A percentile compares a stretch with the other conserved stretches of the same genome.
phyloP scores from a whole-genome alignment of 2,329 filamentous ascomycete species.

The Colletotrichum costaricense region DNA sequence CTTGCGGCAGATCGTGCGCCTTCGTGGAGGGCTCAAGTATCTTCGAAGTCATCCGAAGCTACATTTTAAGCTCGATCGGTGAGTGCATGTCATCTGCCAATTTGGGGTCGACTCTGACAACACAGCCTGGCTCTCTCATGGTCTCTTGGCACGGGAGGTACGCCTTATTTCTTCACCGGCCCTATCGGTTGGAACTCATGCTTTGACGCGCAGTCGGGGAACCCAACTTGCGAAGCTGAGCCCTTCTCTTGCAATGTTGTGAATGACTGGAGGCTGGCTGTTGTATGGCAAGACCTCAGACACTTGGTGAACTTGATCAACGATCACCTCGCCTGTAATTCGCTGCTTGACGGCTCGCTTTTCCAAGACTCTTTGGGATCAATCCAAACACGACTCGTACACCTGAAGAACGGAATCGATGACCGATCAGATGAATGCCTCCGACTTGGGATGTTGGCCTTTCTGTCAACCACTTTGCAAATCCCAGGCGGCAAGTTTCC shows the following conservation, averaged over 20 bases:
- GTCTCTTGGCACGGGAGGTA: neutral
- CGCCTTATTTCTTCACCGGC: neutral
- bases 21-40: neutral
- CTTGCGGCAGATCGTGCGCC: neutral
- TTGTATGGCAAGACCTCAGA: neutral
- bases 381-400: neutral
- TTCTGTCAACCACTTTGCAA: neutral
- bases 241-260: neutral
- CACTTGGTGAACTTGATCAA: neutral
- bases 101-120: neutral
- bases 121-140: neutral
- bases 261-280: neutral
- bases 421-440: neutral
- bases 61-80: neutral
- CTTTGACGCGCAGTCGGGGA: neutral
- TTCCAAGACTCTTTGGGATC: neutral
- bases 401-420: neutral
- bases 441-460: neutral
- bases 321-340: neutral
- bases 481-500: conserved; percentile 2
- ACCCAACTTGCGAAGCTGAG: neutral
- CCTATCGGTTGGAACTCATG: neutral
- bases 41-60: neutral
- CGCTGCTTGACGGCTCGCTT: neutral
- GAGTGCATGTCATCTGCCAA: neutral